Conservation (phyloP, 345 rosid genomes). For the Gossypium sturtianum region DNA sequence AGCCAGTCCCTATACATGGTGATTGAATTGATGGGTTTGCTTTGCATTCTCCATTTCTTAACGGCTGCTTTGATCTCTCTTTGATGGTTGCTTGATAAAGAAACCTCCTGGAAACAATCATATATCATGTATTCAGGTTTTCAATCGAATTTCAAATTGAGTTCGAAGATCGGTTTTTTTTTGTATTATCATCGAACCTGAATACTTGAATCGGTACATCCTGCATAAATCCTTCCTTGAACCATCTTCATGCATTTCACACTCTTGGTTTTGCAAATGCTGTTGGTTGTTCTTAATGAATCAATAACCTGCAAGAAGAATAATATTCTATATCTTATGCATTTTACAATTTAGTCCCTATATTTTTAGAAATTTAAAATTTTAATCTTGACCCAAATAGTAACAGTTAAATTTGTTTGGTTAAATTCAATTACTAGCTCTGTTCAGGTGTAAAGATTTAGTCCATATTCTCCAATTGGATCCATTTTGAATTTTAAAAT, state of each 20-base stretch:
- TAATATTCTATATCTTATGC: too few species aligned
- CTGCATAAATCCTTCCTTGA: slow-evolving; percentile 66
- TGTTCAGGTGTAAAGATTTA: too few species aligned
- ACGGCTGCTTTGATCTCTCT: slow-evolving; percentile 67
- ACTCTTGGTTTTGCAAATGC: slow-evolving; percentile 49
- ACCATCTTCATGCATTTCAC: slow-evolving; percentile 55
- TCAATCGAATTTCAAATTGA: neutral
- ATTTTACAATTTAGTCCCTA: too few species aligned
- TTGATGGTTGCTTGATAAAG: slow-evolving; percentile 39
- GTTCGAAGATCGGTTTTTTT: neutral
- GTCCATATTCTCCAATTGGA: too few species aligned
- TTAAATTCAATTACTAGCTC: too few species aligned
- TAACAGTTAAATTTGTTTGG: too few species aligned
- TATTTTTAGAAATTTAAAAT: too few species aligned
- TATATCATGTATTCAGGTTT: neutral
- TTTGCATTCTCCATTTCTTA: slow-evolving; percentile 67
- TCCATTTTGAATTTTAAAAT: too few species aligned
- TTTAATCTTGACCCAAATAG: too few species aligned
- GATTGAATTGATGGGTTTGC: slow-evolving; percentile 58
- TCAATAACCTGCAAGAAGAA: slow-evolving; percentile 48
- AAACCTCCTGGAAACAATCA: slow-evolving; percentile 46
- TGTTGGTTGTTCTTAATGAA: slow-evolving; percentile 47
- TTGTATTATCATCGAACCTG: slow-evolving; percentile 40
- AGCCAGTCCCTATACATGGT: slow-evolving; percentile 73
- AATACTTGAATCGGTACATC: slow-evolving; percentile 85